phyloP scores from a whole-genome alignment of 2,329 filamentous ascomycete genomes.

The Microsporum ferrugineum region DNA sequence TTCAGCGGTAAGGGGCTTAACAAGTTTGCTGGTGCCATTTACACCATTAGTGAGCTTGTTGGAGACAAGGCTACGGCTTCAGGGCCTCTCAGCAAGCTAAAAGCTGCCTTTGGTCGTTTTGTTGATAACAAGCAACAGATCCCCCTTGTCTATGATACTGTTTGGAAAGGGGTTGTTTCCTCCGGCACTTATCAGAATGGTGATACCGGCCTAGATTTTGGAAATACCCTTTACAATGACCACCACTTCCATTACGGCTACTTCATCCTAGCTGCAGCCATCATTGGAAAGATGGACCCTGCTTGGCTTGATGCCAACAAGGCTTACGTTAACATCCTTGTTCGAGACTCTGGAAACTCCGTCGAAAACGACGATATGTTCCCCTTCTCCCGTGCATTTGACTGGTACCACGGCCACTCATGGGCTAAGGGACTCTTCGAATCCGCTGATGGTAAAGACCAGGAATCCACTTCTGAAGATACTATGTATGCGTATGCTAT shows the following conservation, averaged over 20 bases:
- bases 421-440: conserved; percentile 60
- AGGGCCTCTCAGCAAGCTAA: conserved; percentile 50
- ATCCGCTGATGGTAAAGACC: conserved; percentile 44
- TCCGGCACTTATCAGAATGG: conserved; percentile 59
- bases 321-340: conserved; percentile 69
- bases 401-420: conserved; percentile 90
- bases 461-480: conserved; percentile 83
- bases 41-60: conserved; percentile 53
- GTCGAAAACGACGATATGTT: conserved; percentile 59
- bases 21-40: conserved; percentile 62
- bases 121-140: conserved; percentile 55
- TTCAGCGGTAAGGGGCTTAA: conserved; percentile 77
- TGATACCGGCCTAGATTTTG: conserved; percentile 67
- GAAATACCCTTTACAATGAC: conserved; percentile 66
- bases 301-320: conserved; percentile 62
- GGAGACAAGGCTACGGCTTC: conserved; percentile 47
- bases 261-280: conserved; percentile 73
- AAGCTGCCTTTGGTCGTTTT: conserved; percentile 56
- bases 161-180: conserved; percentile 73
- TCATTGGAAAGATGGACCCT: conserved; percentile 69
- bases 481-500: conserved; percentile 74
- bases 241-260: conserved; percentile 64
- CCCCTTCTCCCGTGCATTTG: conserved; percentile 72
- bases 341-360: conserved; percentile 75
- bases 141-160: conserved; percentile 44